These are phyloP conservation scores for Perkinsus olseni DNA, from an alignment of 169 alveolate genomes.

Conservation along the genomic window DNA sequence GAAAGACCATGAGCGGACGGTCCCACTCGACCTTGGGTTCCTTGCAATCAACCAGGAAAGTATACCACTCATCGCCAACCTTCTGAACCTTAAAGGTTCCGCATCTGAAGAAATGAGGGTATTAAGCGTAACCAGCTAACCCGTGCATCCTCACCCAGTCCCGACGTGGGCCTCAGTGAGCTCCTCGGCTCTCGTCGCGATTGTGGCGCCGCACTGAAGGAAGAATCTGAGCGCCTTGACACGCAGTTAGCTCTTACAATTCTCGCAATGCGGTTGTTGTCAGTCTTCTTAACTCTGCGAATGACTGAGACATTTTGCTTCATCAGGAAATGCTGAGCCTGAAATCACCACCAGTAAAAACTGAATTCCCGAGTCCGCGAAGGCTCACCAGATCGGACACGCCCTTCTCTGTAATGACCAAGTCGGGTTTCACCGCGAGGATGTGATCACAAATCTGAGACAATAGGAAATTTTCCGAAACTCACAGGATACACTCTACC, in stretches of 20 bases:
- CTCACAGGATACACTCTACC: background rate
- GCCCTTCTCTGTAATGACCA: conserved; percentile 94
- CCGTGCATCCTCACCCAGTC: background rate
- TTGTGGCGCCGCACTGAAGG: conserved; percentile 85
- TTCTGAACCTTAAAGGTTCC: background rate
- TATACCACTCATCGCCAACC: conserved; percentile 70
- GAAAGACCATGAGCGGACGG: background rate
- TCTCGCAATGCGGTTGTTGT: conserved; percentile 89
- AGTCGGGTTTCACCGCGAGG: conserved; percentile 86
- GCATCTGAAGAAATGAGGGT: background rate
- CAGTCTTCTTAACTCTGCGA: conserved; percentile 89
- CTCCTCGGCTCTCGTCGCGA: conserved; percentile 96
- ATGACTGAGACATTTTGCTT: conserved; percentile 85
- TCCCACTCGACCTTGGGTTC: background rate
- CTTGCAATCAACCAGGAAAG: conserved; percentile 19
- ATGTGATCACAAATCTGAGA: conserved; percentile 84
- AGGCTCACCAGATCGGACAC: conserved; percentile 33
- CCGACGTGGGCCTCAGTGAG: conserved; percentile 73
- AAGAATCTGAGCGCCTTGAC: background rate
- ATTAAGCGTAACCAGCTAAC: background rate
- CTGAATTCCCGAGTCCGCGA: no score
- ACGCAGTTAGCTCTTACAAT: conserved; percentile 21
- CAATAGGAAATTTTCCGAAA: background rate
- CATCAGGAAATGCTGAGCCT: conserved; percentile 89
- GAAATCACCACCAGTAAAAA: conserved; percentile 72